Evolutionary conservation across 2,329 filamentous ascomycete genomes (phyloP).

Genomic region (Diaporthe humulicola): DNA sequence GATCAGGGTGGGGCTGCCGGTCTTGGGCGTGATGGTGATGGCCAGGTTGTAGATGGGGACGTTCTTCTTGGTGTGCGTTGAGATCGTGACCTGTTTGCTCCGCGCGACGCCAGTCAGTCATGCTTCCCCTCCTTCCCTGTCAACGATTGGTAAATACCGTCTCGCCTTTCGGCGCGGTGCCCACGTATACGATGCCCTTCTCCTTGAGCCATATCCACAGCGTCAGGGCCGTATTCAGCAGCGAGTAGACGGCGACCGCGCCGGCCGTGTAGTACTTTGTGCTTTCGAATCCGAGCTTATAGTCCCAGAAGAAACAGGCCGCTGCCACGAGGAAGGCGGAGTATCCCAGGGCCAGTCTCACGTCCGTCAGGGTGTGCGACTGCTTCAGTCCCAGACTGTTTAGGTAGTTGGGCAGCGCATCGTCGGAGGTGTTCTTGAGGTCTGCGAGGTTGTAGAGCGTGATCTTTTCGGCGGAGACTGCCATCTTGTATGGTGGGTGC

Average conservation of each 20-base stretch:
- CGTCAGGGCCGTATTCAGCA: slow-evolving; percentile 83
- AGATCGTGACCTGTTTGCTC: slow-evolving; percentile 74
- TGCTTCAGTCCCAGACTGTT: slow-evolving; percentile 88
- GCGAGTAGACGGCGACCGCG: slow-evolving; percentile 83
- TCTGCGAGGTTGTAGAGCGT: slow-evolving; percentile 83
- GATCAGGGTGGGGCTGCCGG: slow-evolving; percentile 57
- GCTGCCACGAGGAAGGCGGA: slow-evolving; percentile 83
- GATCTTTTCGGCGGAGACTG: slow-evolving; percentile 67
- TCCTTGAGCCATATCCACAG: slow-evolving; percentile 90
- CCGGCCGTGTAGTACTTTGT: slow-evolving; percentile 86
- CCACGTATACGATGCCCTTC: slow-evolving; percentile 84
- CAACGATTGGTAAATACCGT: slow-evolving; percentile 61
- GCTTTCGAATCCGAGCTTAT: slow-evolving; percentile 87
- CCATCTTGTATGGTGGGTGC: slow-evolving; percentile 50
- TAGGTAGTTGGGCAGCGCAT: slow-evolving; percentile 93
- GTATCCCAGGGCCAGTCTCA: slow-evolving; percentile 88
- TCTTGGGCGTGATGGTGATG: slow-evolving; percentile 64
- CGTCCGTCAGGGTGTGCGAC: slow-evolving; percentile 83
- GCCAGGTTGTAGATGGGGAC: slow-evolving; percentile 84
- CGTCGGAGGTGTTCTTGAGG: slow-evolving; percentile 96
- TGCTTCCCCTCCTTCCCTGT: neutral
- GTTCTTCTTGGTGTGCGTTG: slow-evolving; percentile 81
- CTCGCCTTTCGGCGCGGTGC: slow-evolving; percentile 74
- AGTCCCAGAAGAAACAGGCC: slow-evolving; percentile 91
- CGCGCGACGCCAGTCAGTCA: neutral